Conservation (phyloP, 768 basidiomycete species). For the Tulasnella sp. region DNA sequence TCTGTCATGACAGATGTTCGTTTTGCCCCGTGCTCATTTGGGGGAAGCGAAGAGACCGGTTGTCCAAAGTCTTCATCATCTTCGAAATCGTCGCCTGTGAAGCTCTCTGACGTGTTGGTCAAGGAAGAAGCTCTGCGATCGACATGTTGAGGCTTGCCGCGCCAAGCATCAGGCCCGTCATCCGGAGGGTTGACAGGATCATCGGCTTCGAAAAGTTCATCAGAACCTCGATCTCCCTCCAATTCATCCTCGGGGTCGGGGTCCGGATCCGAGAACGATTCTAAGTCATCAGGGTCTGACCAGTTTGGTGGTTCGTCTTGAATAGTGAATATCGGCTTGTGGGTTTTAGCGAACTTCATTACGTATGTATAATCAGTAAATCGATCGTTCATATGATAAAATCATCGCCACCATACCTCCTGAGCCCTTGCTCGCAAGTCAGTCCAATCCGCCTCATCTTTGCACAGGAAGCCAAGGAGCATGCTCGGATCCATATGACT, state of each 20-base stretch:
- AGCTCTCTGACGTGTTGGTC: constrained; percentile 20
- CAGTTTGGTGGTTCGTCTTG: constrained; percentile 88
- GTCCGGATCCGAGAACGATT: constrained; percentile 79
- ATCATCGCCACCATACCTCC: constrained; percentile 57
- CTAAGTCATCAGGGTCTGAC: constrained; percentile 66
- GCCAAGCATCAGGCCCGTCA: constrained; percentile 34
- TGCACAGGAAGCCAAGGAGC: constrained; percentile 90
- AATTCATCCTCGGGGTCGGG: constrained; percentile 41
- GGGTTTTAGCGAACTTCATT: constrained; percentile 49
- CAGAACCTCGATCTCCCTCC: constrained; percentile 50
- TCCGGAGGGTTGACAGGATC: constrained; percentile 37
- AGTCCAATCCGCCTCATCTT: constrained; percentile 80
- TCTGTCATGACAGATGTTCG: constrained; percentile 26
- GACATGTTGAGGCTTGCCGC: constrained; percentile 32
- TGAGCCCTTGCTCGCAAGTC: constrained; percentile 74
- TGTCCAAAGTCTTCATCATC: constrained; percentile 23
- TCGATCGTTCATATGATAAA: constrained; percentile 1
- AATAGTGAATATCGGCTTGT: constrained; percentile 78
- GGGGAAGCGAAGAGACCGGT: neutral
- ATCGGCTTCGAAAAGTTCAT: constrained; percentile 51
- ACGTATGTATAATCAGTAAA: neutral
- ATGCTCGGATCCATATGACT: constrained; percentile 93
- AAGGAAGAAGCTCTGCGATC: constrained; percentile 27
- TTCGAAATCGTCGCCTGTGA: constrained; percentile 23
- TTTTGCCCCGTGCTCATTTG: neutral